Conservation (phyloP, 208 protist genomes). For the Tritrichomonas musculus region DNA sequence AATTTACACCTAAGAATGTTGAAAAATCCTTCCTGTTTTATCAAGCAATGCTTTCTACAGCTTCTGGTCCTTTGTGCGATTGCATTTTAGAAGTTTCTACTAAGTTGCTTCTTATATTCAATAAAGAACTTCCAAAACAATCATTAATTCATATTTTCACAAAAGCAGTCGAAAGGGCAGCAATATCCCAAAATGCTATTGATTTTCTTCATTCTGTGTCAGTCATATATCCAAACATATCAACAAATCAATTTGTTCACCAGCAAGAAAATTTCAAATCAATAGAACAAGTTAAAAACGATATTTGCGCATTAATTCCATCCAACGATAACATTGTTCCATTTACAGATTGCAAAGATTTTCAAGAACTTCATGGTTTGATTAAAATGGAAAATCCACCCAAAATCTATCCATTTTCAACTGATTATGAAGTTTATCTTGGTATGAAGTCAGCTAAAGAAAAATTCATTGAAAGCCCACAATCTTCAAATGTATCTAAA, state of each 20-base stretch:
- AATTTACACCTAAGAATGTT: neutral
- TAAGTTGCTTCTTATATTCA: neutral
- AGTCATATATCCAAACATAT: no score
- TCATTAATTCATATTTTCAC: no score
- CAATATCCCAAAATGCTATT: no score
- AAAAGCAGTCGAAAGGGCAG: no score
- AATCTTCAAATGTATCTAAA: no score
- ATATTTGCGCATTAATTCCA: no score
- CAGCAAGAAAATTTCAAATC: no score
- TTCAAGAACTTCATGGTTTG: neutral
- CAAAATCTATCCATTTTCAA: slow-evolving; percentile 8
- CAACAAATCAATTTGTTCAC: no score
- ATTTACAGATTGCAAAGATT: neutral
- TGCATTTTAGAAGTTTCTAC: neutral
- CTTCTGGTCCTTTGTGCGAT: neutral
- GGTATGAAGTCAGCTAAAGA: neutral
- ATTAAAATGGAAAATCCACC: neutral
- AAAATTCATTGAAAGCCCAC: neutral
- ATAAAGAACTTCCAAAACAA: neutral
- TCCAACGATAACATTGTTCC: no score
- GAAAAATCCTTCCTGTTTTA: neutral
- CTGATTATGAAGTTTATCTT: neutral
- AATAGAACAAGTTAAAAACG: no score
- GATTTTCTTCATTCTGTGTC: no score
- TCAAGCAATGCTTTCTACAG: neutral